Evolutionary conservation across 2,329 filamentous ascomycete genomes (phyloP).

Genomic region (Alternaria consortialis): DNA sequence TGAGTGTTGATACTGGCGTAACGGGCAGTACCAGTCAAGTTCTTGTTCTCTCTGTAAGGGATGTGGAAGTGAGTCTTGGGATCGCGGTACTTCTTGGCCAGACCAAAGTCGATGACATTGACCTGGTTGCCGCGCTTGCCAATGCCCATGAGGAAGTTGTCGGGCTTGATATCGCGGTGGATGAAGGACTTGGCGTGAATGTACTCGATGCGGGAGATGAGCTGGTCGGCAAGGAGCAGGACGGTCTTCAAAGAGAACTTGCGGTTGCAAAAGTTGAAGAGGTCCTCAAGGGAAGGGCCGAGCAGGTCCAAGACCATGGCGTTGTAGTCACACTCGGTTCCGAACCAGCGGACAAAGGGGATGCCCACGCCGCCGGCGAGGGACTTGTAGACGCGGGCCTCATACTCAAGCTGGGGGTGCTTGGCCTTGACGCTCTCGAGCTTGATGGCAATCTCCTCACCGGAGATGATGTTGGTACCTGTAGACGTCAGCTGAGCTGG

Average conservation of each 20-base stretch:
- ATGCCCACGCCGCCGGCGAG: constrained; percentile 97
- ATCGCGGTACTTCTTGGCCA: constrained; percentile 99
- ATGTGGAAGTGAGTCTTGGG: constrained; percentile 99
- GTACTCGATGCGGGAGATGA: constrained; percentile 99
- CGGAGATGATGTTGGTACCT: constrained; percentile 99
- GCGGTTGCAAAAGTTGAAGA: constrained; percentile 99
- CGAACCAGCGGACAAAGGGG: constrained; percentile 99
- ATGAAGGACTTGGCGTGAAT: constrained; percentile 99
- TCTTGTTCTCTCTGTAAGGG: constrained; percentile 99
- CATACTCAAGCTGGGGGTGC: constrained; percentile 98
- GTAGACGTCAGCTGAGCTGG: constrained; percentile 30
- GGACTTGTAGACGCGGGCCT: constrained; percentile 89
- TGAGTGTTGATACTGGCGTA: constrained; percentile 99
- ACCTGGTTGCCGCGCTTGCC: constrained; percentile 99
- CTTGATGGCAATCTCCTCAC: constrained; percentile 99
- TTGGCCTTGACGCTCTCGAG: constrained; percentile 99
- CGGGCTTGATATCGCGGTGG: constrained; percentile 99
- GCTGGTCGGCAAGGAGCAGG: constrained; percentile 92
- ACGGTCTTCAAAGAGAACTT: constrained; percentile 99
- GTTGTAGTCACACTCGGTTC: constrained; percentile 99
- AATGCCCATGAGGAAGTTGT: constrained; percentile 99
- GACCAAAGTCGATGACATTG: constrained; percentile 98
- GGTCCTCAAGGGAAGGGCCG: constrained; percentile 92
- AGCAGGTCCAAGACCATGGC: constrained; percentile 99
- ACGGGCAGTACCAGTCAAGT: constrained; percentile 96